Base-by-base conservation (phyloP, 345 rosid species). In the Dipteronia dyeriana region DNA sequence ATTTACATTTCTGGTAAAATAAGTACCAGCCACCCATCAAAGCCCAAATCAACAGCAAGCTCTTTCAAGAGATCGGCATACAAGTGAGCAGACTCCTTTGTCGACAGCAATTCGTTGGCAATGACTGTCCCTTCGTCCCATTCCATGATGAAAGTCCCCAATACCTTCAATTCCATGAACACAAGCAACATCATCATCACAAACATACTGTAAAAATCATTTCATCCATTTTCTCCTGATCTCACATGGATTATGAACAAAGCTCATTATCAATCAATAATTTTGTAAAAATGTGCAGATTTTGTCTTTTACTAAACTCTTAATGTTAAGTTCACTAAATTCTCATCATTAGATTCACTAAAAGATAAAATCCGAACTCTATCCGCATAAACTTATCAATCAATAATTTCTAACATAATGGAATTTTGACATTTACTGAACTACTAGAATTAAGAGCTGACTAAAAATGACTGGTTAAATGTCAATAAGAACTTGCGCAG, bases 11-110 rank as follows among this genome's bases (percentile, higher is more conserved):
- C 65, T 26, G 9, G 26, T 14, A 71, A 76, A 60, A 70, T 22
- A 76, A 29, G 70, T 85, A 95, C 99, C 90, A 91, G 91, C 98
- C 98, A 95, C 14, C 97, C 99, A 76, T 95, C 98, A 59, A 93
- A 91, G 68, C 94, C 94, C 75, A 93, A 80, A 64, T 76, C 82
- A 82, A 76, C 79, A 43, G 94, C 88, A 70, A 93, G 97, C 79
- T 95, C 91, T 12, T 87, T 85, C 84, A 95, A 87, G 68, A 85
- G 85, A 73, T 91, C 91, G 1, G 97, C 98, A 85, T 88, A 88
- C 78, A 79, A 78, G 19, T 70, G 86, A 82, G 96, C 89, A 68
- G 96, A 90, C 84, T 90, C 96, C 85, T 85, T 85, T 10, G 96
- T 87, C 2, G 84, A 78, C 25, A 95, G 86, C 84, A 95, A 77